phyloP scores from a whole-genome alignment of 1,284 basidiomycete genomes.

The Bjerkandera adusta region DNA sequence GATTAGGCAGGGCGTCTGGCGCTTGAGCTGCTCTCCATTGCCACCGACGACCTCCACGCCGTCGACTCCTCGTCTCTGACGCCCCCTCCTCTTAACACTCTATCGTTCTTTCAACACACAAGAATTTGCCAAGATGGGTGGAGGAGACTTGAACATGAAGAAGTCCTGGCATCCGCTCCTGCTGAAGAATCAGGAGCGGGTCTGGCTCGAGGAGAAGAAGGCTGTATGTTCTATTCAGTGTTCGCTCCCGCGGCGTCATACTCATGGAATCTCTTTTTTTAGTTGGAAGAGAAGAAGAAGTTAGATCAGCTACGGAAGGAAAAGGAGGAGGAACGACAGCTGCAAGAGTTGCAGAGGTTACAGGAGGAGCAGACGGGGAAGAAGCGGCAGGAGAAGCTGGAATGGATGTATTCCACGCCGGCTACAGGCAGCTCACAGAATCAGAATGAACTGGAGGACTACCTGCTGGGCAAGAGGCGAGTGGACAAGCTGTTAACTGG shows the following conservation, averaged over 20 bases:
- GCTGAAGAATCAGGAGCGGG: constrained; percentile 97
- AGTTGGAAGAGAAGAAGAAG: constrained; percentile 98
- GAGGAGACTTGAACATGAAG: constrained; percentile 94
- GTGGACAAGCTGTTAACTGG: constrained; percentile 94
- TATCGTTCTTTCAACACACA: constrained; percentile 14
- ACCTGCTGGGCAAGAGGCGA: constrained; percentile 96
- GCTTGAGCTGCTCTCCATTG: neutral
- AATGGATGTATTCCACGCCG: constrained; percentile 99
- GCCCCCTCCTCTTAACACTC: constrained; percentile 7
- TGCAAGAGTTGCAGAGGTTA: constrained; percentile 93
- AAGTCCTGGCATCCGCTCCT: constrained; percentile 99
- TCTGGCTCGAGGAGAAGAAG: constrained; percentile 98
- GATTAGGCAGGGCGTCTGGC: neutral
- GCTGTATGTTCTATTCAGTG: constrained; percentile 55
- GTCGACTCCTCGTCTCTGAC: constrained; percentile 6
- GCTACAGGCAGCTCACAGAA: constrained; percentile 82
- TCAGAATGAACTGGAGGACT: constrained; percentile 92
- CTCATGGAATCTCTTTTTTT: constrained; percentile 9
- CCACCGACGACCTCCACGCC: neutral
- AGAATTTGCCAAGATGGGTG: constrained; percentile 79
- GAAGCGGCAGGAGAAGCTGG: constrained; percentile 90
- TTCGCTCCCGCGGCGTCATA: constrained; percentile 13
- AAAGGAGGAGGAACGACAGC: constrained; percentile 94
- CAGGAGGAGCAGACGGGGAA: constrained; percentile 95
- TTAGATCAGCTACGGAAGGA: constrained; percentile 95